A percentile compares a stretch with the other conserved stretches of the same genome.
Conservation (phyloP, 768 basidiomycete genomes). For the Lactifluus pinguis region DNA sequence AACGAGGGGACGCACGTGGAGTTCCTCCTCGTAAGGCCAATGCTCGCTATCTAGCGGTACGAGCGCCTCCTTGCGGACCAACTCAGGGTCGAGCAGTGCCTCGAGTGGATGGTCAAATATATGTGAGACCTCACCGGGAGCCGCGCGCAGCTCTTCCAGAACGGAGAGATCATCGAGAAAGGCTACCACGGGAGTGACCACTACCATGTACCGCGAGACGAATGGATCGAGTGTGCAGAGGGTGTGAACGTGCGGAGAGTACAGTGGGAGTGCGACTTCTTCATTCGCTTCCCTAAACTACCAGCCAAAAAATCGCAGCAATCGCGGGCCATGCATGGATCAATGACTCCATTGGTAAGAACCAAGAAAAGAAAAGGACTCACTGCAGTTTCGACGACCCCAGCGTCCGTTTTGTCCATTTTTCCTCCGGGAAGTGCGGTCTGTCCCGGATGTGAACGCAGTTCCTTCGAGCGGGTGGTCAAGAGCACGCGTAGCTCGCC, state of each 20-base stretch:
- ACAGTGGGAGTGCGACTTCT: slow-evolving; percentile 64
- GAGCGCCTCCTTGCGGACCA: slow-evolving; percentile 39
- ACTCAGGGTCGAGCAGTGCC: slow-evolving; percentile 54
- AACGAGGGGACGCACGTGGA: slow-evolving; percentile 41
- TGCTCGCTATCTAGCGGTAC: slow-evolving; percentile 51
- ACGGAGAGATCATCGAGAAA: slow-evolving; percentile 48
- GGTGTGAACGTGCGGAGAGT: slow-evolving; percentile 46
- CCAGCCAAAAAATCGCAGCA: neutral
- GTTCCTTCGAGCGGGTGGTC: slow-evolving; percentile 73
- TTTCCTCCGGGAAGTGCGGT: slow-evolving; percentile 82
- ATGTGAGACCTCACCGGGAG: slow-evolving; percentile 58
- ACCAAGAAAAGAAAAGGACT: slow-evolving; percentile 23
- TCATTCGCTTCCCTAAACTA: slow-evolving; percentile 81
- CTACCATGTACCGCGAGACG: slow-evolving; percentile 53
- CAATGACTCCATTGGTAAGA: slow-evolving; percentile 29
- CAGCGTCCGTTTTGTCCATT: slow-evolving; percentile 54
- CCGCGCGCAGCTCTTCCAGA: slow-evolving; percentile 44
- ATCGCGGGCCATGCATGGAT: no score
- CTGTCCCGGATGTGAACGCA: slow-evolving; percentile 71
- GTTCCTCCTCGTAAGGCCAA: slow-evolving; percentile 72
- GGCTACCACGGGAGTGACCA: slow-evolving; percentile 62
- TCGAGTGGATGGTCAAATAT: slow-evolving; percentile 79
- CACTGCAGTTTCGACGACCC: slow-evolving; percentile 67
- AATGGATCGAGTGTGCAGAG: slow-evolving; percentile 60
- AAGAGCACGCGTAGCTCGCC: slow-evolving; percentile 61